Percentiles rank a stretch among this genome's conserved stretches.
phyloP scores from a whole-genome alignment of 2,329 filamentous ascomycete genomes.

The Dactylonectria estremocensis region DNA sequence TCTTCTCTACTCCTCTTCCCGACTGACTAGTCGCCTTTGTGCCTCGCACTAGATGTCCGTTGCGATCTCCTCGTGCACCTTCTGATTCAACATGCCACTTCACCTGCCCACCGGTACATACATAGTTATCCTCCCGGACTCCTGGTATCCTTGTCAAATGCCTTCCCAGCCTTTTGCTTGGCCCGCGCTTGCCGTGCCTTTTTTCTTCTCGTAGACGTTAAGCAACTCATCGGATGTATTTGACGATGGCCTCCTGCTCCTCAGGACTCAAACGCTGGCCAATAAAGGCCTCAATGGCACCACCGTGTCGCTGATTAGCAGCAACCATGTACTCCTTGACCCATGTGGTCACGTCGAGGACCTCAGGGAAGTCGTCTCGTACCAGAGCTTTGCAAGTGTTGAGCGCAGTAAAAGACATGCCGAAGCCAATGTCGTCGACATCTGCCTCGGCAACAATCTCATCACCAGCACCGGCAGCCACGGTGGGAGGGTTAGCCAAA shows the following conservation, averaged over 20 bases:
- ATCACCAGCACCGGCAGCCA: conserved; percentile 75
- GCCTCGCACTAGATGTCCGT: not conserved
- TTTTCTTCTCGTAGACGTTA: not conserved
- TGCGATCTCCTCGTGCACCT: conserved; percentile 9
- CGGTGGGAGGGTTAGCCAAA: conserved; percentile 86
- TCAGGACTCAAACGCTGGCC: conserved; percentile 78
- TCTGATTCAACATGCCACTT: conserved; percentile 5
- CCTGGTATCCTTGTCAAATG: conserved; percentile 39
- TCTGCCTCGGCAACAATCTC: conserved; percentile 89
- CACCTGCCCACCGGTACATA: conserved; percentile 3
- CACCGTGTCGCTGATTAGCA: conserved; percentile 81
- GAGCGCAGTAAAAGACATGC: conserved; percentile 92
- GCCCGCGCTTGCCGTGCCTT: not conserved
- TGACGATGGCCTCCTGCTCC: conserved; percentile 66
- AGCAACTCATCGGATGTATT: conserved; percentile 62
- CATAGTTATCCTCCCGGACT: conserved; percentile 24
- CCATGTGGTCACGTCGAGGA: conserved; percentile 87
- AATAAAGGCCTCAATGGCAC: conserved; percentile 80
- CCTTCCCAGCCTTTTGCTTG: not conserved
- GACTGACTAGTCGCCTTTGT: conserved; percentile 2
- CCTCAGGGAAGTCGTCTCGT: conserved; percentile 88
- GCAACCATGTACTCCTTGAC: conserved; percentile 83
- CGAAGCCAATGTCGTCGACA: conserved; percentile 95
- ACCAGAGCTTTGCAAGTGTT: conserved; percentile 87
- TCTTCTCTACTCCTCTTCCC: not conserved